A percentile compares a stretch with the other conserved stretches of the same genome.
Evolutionary conservation across 345 rosid species (phyloP).

Genomic region (Populus simonii): DNA sequence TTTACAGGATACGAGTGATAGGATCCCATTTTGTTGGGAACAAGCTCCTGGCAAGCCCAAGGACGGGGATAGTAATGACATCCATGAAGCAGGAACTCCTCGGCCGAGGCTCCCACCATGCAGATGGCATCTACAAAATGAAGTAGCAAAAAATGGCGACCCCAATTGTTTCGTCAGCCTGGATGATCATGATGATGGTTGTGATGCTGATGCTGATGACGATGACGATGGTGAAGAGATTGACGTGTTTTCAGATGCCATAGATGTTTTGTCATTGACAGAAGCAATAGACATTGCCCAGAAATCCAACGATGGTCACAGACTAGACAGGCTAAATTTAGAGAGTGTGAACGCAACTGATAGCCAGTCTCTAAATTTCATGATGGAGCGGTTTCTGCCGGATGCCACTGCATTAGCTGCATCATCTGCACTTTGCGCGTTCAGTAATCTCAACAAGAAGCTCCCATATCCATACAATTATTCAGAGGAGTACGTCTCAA

Average conservation of each 20-base stretch:
- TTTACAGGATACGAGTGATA: slow-evolving; percentile 24
- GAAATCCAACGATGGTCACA: slow-evolving; percentile 25
- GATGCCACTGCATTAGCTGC: slow-evolving; percentile 75
- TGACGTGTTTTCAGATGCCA: slow-evolving; percentile 41
- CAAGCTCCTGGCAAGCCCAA: slow-evolving; percentile 77
- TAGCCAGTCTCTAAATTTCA: slow-evolving; percentile 52
- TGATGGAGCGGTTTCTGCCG: slow-evolving; percentile 72
- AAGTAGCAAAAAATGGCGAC: background rate
- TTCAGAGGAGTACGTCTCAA: slow-evolving; percentile 21
- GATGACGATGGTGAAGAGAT: slow-evolving; percentile 9
- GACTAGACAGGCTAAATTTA: slow-evolving; percentile 33
- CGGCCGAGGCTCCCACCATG: slow-evolving; percentile 67
- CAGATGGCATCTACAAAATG: slow-evolving; percentile 30
- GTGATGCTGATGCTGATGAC: slow-evolving; percentile 40
- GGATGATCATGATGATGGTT: slow-evolving; percentile 18
- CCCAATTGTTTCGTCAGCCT: background rate
- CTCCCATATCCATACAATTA: slow-evolving; percentile 27
- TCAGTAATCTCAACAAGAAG: slow-evolving; percentile 35
- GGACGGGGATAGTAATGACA: slow-evolving; percentile 18
- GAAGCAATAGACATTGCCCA: slow-evolving; percentile 79
- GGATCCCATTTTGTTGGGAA: slow-evolving; percentile 90
- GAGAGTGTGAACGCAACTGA: slow-evolving; percentile 34
- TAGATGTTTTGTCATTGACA: slow-evolving; percentile 67
- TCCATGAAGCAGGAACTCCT: slow-evolving; percentile 45
- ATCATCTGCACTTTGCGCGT: slow-evolving; percentile 39